Conservation (phyloP, 108 stramenopile species). For the Seminavis robusta region DNA sequence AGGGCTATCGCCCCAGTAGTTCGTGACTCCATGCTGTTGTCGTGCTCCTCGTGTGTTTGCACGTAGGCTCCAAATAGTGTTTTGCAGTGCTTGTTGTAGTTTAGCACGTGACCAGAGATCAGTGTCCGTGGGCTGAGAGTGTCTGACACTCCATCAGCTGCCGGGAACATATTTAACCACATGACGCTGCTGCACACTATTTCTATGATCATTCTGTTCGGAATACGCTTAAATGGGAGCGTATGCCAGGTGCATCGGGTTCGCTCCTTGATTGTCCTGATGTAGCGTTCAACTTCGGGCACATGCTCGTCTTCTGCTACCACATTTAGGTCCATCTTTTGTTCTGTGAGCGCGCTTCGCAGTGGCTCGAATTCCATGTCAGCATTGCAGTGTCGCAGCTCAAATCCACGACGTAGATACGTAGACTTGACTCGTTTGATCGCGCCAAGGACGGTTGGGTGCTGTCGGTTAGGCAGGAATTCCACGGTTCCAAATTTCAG, state of each 20-base stretch:
- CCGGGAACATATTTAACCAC: constrained; percentile 24
- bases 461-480: not conserved
- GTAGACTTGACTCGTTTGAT: constrained; percentile 1
- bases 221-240: constrained; percentile 18
- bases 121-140: constrained; percentile 10
- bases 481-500: constrained; percentile 26
- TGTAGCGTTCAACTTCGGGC: constrained; percentile 38
- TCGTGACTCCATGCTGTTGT: constrained; percentile 13
- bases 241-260: constrained; percentile 4
- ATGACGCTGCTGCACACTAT: constrained; percentile 9
- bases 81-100: not conserved
- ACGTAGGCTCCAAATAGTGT: constrained; percentile 8
- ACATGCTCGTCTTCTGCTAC: constrained; percentile 40
- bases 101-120: not conserved
- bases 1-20: constrained; percentile 15
- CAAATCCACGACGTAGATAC: constrained; percentile 4
- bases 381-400: too few species aligned
- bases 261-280: constrained; percentile 33
- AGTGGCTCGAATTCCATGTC: constrained; percentile 4
- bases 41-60: constrained; percentile 21
- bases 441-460: not conserved
- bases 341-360: not conserved
- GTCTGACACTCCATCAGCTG: constrained; percentile 6
- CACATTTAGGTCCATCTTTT: too few species aligned
- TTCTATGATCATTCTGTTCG: constrained; percentile 12